Evolutionary conservation across 2,329 filamentous ascomycete species (phyloP).

Genomic region (Podosphaera fusca): DNA sequence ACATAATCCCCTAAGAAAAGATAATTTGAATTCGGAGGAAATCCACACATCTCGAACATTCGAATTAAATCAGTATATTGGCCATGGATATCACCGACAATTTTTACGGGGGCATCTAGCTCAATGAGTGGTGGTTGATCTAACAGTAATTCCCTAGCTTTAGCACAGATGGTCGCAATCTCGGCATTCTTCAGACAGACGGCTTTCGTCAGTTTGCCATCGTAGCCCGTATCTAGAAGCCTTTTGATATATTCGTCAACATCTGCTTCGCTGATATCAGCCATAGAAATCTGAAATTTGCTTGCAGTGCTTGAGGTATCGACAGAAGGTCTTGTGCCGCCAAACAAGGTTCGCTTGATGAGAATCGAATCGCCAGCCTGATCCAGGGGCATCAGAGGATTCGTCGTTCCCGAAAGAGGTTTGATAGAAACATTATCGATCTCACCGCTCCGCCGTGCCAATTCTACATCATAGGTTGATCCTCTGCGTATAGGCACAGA

Average conservation of each 20-base stretch:
- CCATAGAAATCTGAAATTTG: conserved; percentile 27
- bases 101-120: conserved; percentile 83
- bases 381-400: conserved; percentile 33
- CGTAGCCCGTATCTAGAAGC: conserved; percentile 80
- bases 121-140: conserved; percentile 83
- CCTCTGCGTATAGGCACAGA: conserved; percentile 49
- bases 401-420: conserved; percentile 45
- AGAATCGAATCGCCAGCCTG: conserved; percentile 76
- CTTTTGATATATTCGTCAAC: conserved; percentile 94
- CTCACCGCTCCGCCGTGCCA: conserved; percentile 68
- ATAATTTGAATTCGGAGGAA: conserved; percentile 77
- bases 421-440: conserved; percentile 87
- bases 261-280: conserved; percentile 77
- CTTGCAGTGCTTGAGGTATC: neutral
- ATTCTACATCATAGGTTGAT: conserved; percentile 49
- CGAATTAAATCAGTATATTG: conserved; percentile 91
- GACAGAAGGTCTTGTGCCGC: neutral
- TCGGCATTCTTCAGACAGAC: conserved; percentile 96
- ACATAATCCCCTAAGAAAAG: conserved; percentile 93
- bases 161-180: conserved; percentile 79
- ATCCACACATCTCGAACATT: conserved; percentile 97
- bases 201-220: conserved; percentile 90
- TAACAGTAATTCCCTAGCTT: conserved; percentile 70
- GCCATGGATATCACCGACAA: conserved; percentile 89
- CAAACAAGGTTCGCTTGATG: conserved; percentile 33